These are phyloP conservation scores for Penicillium bialowiezense DNA, from an alignment of 495 filamentous ascomycete species.

Conservation along the genomic window DNA sequence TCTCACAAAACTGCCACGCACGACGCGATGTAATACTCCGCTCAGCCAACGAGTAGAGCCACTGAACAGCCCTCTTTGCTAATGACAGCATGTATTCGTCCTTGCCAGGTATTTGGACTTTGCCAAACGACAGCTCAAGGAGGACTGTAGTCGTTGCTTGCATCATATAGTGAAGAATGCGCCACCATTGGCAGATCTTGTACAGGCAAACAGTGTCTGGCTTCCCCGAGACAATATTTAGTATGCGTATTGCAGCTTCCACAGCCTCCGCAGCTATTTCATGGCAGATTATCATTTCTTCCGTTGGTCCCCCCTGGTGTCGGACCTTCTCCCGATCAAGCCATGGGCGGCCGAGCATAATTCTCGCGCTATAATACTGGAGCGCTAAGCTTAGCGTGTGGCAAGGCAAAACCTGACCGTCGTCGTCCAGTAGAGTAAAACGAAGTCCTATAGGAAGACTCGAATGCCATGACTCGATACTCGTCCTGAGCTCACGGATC, in stretches of 20 bases:
- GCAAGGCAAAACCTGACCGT: slow-evolving; percentile 31
- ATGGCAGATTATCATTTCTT: slow-evolving; percentile 58
- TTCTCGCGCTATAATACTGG: slow-evolving; percentile 57
- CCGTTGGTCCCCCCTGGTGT: too few species aligned
- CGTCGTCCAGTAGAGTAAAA: slow-evolving; percentile 40
- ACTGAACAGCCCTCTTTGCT: slow-evolving; percentile 52
- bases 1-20: slow-evolving; percentile 56
- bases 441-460: slow-evolving; percentile 50
- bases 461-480: slow-evolving; percentile 53
- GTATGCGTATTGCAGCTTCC: slow-evolving; percentile 49
- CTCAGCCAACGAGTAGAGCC: slow-evolving; percentile 53
- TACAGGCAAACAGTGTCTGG: slow-evolving; percentile 50
- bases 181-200: slow-evolving; percentile 62
- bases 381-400: slow-evolving; percentile 51
- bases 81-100: slow-evolving; percentile 44
- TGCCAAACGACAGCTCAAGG: slow-evolving; percentile 58
- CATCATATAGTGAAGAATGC: slow-evolving; percentile 62
- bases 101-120: slow-evolving; percentile 52
- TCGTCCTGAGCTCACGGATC: slow-evolving; percentile 50
- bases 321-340: too few species aligned
- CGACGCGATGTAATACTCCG: slow-evolving; percentile 54
- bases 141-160: slow-evolving; percentile 60
- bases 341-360: slow-evolving; percentile 62
- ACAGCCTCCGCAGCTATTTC: slow-evolving; percentile 54
- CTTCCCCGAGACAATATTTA: slow-evolving; percentile 51